Base-by-base conservation (phyloP, 345 rosid genomes). In the Clarkia xantiana region DNA sequence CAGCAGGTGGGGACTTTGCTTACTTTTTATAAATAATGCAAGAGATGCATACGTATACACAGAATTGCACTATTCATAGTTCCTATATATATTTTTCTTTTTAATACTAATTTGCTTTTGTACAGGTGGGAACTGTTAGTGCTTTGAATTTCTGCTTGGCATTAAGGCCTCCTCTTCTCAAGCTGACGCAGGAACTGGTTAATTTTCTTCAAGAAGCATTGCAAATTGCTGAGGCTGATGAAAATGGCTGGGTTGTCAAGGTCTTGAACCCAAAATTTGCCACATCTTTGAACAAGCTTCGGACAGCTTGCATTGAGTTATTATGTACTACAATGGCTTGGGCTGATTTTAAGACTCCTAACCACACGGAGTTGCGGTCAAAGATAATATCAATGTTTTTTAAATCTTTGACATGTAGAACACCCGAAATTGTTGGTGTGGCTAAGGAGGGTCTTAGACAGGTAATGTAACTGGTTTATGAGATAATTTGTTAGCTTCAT, bases 221-320 rank as follows among this genome's bases (percentile, higher is more conserved):
- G 74, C 95, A 91, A 67, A 91, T 84, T 68, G 99, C 96, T 15
- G 96, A 87, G 74, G 82, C 96, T 63, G 99, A 91, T 77, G 99
- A 91, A 73, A 72, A 75, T 61, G 86, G 65, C 29, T 82, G 90
- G 94, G 84, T 66, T 55, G 87, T 78, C 59, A 91, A 87, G 76
- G 75, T 76, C 60, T 74, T 87, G 94, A 91, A 82, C 62, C 94
- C 87, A 54, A 84, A 82, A 72, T 78, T 75, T 63, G 84, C 81
- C 51, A 75, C 79, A 48, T 84, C 95, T 22, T 55, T 91, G 54
- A 87, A 76, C 68, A 84, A 86, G 60, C 94, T 91, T 57, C 80
- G 86, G 61, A 87, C 94, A 52, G 94, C 90, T 56, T 91, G 99
- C 79, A 87, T 87, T 58, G 99, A 91, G 73, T 79, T 91, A 23